Evolutionary conservation across 306 rosid genomes (phyloP).

Genomic region (Corylus heterophylla): DNA sequence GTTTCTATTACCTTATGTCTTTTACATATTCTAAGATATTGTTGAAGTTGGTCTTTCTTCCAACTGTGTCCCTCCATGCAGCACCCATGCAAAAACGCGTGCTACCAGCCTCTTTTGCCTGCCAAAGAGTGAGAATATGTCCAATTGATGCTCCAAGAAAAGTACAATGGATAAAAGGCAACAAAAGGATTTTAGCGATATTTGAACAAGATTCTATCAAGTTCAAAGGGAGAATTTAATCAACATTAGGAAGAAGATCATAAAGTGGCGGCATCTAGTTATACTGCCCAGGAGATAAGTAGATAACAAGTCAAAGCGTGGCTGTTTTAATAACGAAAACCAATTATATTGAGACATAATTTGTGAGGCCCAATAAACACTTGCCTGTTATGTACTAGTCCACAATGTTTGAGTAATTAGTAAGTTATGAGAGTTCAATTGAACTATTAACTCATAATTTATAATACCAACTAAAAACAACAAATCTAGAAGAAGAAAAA

Average conservation of each 20-base stretch:
- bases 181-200: not conserved
- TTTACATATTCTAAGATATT: constrained; percentile 84
- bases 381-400: not conserved
- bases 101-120: constrained; percentile 99
- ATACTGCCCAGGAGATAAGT: not conserved
- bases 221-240: not conserved
- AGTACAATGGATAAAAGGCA: not conserved
- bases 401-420: not conserved
- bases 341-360: not conserved
- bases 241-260: not conserved
- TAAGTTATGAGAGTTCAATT: not conserved
- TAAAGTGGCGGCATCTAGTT: not conserved
- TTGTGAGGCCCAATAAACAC: not conserved
- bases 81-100: constrained; percentile 99
- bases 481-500: not conserved
- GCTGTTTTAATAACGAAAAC: not conserved
- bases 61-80: constrained; percentile 95
- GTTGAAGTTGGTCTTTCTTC: constrained; percentile 91
- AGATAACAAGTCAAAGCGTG: not conserved
- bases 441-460: not conserved
- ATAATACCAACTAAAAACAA: not conserved
- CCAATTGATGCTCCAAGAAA: constrained; percentile 6
- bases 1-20: constrained; percentile 66
- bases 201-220: not conserved
- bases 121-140: constrained; percentile 30